Percentiles rank a stretch among this genome's conserved stretches.
phyloP scores from a whole-genome alignment of 73 alveolate genomes.

The Strombidium stylifer region DNA sequence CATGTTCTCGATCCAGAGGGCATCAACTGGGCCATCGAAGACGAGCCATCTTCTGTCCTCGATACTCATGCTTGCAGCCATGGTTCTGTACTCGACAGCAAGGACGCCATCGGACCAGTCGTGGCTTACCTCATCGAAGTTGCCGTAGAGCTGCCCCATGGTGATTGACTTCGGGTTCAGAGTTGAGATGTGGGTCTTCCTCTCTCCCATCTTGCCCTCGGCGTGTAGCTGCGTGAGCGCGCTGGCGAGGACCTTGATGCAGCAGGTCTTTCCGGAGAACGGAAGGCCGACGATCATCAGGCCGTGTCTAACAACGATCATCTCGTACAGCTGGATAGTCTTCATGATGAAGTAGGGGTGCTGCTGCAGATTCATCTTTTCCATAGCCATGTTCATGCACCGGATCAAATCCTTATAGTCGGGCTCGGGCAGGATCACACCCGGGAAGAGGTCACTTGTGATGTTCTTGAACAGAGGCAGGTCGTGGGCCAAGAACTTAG shows the following conservation, averaged over 20 bases:
- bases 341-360: conserved; percentile 92
- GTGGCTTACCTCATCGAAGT: conserved; percentile 95
- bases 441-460: conserved; percentile 98
- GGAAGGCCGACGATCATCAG: conserved; percentile 99
- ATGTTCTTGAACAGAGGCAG: conserved; percentile 96
- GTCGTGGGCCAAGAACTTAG: conserved; percentile 97
- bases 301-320: conserved; percentile 99
- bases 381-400: conserved; percentile 76
- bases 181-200: conserved; percentile 80
- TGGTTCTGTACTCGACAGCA: conserved; percentile 92
- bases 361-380: conserved; percentile 82
- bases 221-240: conserved; percentile 94
- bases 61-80: conserved; percentile 86
- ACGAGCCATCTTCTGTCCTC: conserved; percentile 95
- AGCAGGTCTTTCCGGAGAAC: conserved; percentile 98
- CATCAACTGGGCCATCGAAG: conserved; percentile 99
- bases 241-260: conserved; percentile 89
- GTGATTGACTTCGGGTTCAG: conserved; percentile 98
- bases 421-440: conserved; percentile 95
- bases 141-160: conserved; percentile 92
- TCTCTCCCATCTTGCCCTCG: conserved; percentile 92
- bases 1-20: conserved; percentile 99
- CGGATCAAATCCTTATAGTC: conserved; percentile 92
- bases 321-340: conserved; percentile 97
- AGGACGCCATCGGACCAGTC: conserved; percentile 99